A percentile compares a stretch with the other conserved stretches of the same genome.
phyloP scores from a whole-genome alignment of 2,329 filamentous ascomycete genomes.

The Pseudocercospora ulei region DNA sequence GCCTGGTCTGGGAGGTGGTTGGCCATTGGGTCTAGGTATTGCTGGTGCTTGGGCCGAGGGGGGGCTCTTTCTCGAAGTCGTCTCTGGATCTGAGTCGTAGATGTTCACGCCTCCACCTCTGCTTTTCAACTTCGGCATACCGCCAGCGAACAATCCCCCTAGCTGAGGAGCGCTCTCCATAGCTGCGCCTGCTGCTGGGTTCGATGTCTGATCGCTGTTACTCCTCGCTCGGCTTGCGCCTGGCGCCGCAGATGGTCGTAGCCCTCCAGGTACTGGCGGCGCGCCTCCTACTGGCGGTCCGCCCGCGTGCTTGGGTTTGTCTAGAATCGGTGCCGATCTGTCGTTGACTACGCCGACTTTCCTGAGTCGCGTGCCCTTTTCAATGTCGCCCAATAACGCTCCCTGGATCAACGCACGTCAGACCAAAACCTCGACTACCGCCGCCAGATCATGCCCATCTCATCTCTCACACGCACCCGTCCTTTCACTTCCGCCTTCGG shows the following conservation, averaged over 20 bases:
- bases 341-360: slow-evolving; percentile 81
- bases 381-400: slow-evolving; percentile 78
- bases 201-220: slow-evolving; percentile 61
- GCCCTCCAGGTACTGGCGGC: slow-evolving; percentile 65
- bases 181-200: slow-evolving; percentile 36
- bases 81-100: slow-evolving; percentile 66
- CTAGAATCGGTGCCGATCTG: slow-evolving; percentile 69
- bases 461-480: slow-evolving; percentile 49
- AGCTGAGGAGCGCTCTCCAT: slow-evolving; percentile 65
- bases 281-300: slow-evolving; percentile 61
- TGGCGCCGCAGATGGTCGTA: slow-evolving; percentile 60
- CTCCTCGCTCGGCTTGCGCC: slow-evolving; percentile 59
- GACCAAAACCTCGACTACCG: slow-evolving; percentile 4
- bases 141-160: slow-evolving; percentile 78
- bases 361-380: slow-evolving; percentile 67
- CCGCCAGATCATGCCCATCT: not conserved
- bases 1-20: slow-evolving; percentile 38
- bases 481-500: slow-evolving; percentile 47
- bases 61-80: slow-evolving; percentile 41
- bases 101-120: slow-evolving; percentile 54
- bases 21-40: slow-evolving; percentile 19
- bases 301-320: slow-evolving; percentile 43
- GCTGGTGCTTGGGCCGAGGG: slow-evolving; percentile 42
- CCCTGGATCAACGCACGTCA: slow-evolving; percentile 47
- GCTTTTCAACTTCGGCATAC: slow-evolving; percentile 92